Percentiles rank a stretch among this genome's conserved stretches.
phyloP scores from a whole-genome alignment of 2,329 filamentous ascomycete species.

The Cercospora canescens region DNA sequence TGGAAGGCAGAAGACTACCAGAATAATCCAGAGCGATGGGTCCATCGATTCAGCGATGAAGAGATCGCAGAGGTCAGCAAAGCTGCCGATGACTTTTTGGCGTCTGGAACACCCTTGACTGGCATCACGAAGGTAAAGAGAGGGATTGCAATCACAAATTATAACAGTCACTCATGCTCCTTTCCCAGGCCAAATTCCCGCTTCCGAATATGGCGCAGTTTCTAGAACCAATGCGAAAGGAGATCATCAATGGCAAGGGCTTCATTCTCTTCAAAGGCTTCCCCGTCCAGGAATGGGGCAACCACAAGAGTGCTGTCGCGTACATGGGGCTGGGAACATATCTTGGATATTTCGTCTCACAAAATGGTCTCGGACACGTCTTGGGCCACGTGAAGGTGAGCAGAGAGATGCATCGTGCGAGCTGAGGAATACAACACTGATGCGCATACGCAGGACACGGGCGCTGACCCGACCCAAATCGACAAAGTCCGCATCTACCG shows the following conservation, averaged over 20 bases:
- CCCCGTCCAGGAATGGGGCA: conserved; percentile 73
- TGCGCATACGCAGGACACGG: conserved; percentile 63
- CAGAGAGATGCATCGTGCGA: not conserved
- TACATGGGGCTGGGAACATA: conserved; percentile 84
- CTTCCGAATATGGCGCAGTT: conserved; percentile 58
- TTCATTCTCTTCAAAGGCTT: conserved; percentile 89
- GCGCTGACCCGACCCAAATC: conserved; percentile 77
- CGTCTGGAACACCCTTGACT: conserved; percentile 64
- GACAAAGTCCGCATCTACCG: conserved; percentile 89
- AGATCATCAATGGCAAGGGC: conserved; percentile 80
- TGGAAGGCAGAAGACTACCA: conserved; percentile 69
- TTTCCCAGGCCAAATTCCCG: conserved; percentile 56
- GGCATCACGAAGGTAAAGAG: conserved; percentile 62
- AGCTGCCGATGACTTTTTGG: conserved; percentile 69
- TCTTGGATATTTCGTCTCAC: conserved; percentile 83
- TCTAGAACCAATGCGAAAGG: conserved; percentile 59
- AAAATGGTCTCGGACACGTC: conserved; percentile 82
- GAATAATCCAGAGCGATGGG: conserved; percentile 67
- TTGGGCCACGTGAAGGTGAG: conserved; percentile 75
- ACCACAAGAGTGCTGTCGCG: conserved; percentile 78
- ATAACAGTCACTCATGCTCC: not conserved
- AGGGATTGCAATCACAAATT: not conserved
- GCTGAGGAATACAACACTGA: not conserved
- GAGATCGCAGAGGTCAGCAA: conserved; percentile 68
- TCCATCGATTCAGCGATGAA: conserved; percentile 65